Evolutionary conservation across 192 early-diverging fungal species (phyloP).

Genomic region (Rhizophagus sp.): DNA sequence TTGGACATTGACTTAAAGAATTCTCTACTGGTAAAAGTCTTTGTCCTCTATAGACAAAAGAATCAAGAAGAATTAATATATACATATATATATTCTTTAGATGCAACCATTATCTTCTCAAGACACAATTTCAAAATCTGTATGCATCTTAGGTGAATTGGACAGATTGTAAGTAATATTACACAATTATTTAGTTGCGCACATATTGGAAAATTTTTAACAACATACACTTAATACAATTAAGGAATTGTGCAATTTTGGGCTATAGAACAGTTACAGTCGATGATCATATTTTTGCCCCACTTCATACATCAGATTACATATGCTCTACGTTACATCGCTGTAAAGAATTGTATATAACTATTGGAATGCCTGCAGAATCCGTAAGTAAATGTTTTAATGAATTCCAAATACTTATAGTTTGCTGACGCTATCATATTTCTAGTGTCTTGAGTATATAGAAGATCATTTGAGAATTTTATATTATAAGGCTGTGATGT

Average conservation of each 20-base stretch:
- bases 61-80: neutral
- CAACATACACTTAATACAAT: neutral
- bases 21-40: slow-evolving; percentile 38
- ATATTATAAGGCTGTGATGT: slow-evolving; percentile 32
- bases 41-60: neutral
- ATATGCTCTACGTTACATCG: slow-evolving; percentile 29
- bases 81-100: slow-evolving; percentile 6
- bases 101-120: slow-evolving; percentile 24
- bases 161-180: slow-evolving; percentile 27
- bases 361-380: slow-evolving; percentile 42
- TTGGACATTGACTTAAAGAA: slow-evolving; percentile 47
- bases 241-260: slow-evolving; percentile 19
- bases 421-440: neutral
- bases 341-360: slow-evolving; percentile 29
- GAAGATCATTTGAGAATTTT: slow-evolving; percentile 50
- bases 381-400: slow-evolving; percentile 35
- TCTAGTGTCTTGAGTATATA: slow-evolving; percentile 45
- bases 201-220: neutral
- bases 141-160: slow-evolving; percentile 16
- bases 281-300: slow-evolving; percentile 29
- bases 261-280: slow-evolving; percentile 16
- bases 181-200: neutral
- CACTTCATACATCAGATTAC: slow-evolving; percentile 34
- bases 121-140: slow-evolving; percentile 12
- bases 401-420: neutral